Percentiles rank a stretch among this genome's conserved stretches.
Evolutionary conservation across 2,329 filamentous ascomycete species (phyloP).

Genomic region (Ophiocordyceps camponoti-saundersi): DNA sequence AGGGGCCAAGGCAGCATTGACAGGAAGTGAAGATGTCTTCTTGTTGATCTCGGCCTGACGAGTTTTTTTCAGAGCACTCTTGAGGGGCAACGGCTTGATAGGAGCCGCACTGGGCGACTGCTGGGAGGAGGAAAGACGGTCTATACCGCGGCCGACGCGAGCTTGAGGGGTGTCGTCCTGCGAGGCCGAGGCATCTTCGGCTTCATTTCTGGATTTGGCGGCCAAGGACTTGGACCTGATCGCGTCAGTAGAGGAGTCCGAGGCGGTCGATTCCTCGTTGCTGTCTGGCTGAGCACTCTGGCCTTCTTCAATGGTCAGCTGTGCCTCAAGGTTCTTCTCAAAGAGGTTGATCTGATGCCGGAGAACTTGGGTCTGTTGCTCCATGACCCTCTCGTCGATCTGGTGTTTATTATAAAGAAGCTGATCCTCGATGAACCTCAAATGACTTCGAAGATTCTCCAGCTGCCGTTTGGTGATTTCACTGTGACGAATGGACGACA

Average conservation of each 20-base stretch:
- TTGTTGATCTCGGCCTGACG: conserved; percentile 9
- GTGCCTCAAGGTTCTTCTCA: conserved; percentile 25
- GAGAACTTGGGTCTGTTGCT: conserved; percentile 22
- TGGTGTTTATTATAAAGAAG: conserved; percentile 45
- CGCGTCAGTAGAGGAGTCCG: conserved; percentile 4
- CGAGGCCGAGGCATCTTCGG: conserved; percentile 4
- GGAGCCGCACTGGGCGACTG: conserved; percentile 10
- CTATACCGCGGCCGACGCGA: conserved; percentile 3
- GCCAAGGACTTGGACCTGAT: conserved; percentile 3
- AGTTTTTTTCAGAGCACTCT: conserved; percentile 4
- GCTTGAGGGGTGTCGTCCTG: conserved; percentile 4
- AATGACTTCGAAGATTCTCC: conserved; percentile 28
- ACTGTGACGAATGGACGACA: conserved; percentile 42
- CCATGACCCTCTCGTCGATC: conserved; percentile 37
- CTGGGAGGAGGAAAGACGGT: conserved; percentile 5
- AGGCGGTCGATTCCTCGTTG: conserved; percentile 7
- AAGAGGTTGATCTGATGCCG: conserved; percentile 31
- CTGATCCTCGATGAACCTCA: conserved; percentile 40
- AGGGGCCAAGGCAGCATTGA: conserved; percentile 29
- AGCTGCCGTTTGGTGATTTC: conserved; percentile 45
- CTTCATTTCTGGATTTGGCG: conserved; percentile 3
- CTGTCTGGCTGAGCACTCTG: conserved; percentile 21
- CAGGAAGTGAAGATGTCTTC: conserved; percentile 22
- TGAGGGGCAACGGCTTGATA: conserved; percentile 10
- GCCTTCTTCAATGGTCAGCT: conserved; percentile 26